Conservation (phyloP, 2,329 filamentous ascomycete genomes). For the Pseudofabraea citricarpa region DNA sequence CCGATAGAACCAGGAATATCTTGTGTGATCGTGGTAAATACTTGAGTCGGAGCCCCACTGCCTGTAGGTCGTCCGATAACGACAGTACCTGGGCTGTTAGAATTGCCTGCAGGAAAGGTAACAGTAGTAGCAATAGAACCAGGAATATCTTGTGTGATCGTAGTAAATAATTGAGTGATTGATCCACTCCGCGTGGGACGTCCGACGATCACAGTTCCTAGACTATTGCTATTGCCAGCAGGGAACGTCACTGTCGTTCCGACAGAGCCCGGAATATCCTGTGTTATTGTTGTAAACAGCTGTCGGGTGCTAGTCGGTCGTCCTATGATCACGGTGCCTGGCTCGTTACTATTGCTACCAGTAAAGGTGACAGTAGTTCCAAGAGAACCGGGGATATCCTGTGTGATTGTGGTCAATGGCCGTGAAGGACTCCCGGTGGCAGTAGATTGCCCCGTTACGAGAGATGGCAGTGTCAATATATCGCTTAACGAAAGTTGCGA, state of each 20-base stretch:
- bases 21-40: background rate
- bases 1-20: background rate
- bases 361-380: background rate
- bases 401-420: background rate
- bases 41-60: background rate
- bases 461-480: no score
- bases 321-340: background rate
- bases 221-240: background rate
- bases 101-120: background rate
- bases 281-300: background rate
- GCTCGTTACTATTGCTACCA: background rate
- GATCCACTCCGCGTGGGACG: background rate
- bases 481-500: no score
- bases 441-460: background rate
- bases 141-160: background rate
- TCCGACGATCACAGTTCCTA: background rate
- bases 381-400: background rate
- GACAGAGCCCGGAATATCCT: background rate
- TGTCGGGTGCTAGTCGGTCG: background rate
- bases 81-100: background rate
- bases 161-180: background rate
- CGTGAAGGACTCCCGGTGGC: background rate
- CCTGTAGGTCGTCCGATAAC: background rate
- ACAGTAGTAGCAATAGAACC: background rate
- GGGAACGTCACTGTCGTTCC: background rate